Evolutionary conservation across 805 yeast species (phyloP).

Genomic region (Candida rishiriensis): DNA sequence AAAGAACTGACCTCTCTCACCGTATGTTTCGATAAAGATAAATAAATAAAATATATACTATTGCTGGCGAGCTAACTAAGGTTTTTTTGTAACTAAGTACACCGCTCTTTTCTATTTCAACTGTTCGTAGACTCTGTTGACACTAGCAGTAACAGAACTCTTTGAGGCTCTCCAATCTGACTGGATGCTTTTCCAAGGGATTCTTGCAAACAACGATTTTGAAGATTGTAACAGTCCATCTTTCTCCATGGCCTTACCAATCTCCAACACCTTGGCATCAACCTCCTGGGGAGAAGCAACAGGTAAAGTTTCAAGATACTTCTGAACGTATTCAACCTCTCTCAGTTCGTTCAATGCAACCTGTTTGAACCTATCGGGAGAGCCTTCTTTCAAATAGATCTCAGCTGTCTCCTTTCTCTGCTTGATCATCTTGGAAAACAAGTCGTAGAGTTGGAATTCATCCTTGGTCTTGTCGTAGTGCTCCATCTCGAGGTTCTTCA

Average conservation of each 20-base stretch:
- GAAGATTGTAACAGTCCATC: slow-evolving; percentile 23
- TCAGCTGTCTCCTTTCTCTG: slow-evolving; percentile 36
- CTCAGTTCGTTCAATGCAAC: slow-evolving; percentile 34
- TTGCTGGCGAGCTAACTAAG: neutral
- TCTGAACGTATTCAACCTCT: slow-evolving; percentile 33
- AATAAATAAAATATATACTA: neutral
- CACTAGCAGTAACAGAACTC: slow-evolving; percentile 24
- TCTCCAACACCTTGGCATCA: slow-evolving; percentile 26
- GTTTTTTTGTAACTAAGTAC: neutral
- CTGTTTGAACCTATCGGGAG: slow-evolving; percentile 38
- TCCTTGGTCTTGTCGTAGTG: slow-evolving; percentile 24
- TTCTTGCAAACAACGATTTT: slow-evolving; percentile 25
- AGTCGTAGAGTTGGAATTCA: slow-evolving; percentile 30
- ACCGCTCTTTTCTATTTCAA: slow-evolving; percentile 4
- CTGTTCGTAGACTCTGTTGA: slow-evolving; percentile 24
- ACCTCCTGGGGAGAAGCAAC: slow-evolving; percentile 34
- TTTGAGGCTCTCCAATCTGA: slow-evolving; percentile 35
- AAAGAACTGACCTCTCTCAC: too few species aligned
- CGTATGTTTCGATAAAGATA: too few species aligned
- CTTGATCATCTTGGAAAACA: slow-evolving; percentile 34
- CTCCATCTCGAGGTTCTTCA: slow-evolving; percentile 35
- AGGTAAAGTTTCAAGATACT: slow-evolving; percentile 32
- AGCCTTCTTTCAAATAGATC: slow-evolving; percentile 33
- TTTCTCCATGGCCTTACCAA: slow-evolving; percentile 23
- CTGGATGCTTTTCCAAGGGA: slow-evolving; percentile 33